A percentile compares a stretch with the other conserved stretches of the same genome.
Conservation (phyloP, 2,329 filamentous ascomycete species). For the Pseudogymnoascus sp. region DNA sequence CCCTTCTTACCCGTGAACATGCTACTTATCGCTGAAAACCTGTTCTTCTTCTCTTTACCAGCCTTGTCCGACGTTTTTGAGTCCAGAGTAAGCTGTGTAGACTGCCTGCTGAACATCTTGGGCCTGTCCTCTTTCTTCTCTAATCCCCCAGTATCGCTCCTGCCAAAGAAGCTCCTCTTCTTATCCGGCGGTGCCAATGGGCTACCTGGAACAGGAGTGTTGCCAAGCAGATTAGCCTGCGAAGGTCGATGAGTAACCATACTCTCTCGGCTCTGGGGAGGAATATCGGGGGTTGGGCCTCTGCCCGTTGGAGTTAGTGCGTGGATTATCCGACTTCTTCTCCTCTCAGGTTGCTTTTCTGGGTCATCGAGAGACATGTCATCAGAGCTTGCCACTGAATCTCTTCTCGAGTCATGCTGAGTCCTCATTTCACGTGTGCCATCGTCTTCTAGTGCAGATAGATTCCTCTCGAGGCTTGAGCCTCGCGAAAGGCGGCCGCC, state of each 20-base stretch:
- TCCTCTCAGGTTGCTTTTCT: background rate
- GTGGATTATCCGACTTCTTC: background rate
- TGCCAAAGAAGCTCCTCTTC: conserved; percentile 34
- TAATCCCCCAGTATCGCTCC: conserved; percentile 9
- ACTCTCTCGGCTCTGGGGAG: conserved; percentile 27
- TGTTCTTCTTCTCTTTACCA: conserved; percentile 33
- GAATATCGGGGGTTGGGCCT: conserved; percentile 17
- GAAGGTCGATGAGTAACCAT: conserved; percentile 24
- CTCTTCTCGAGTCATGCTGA: background rate
- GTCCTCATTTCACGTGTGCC: background rate
- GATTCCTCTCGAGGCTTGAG: conserved; percentile 19
- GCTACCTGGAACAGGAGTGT: conserved; percentile 11
- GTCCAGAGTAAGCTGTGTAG: background rate
- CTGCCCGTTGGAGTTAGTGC: conserved; percentile 19
- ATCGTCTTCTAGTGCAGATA: background rate
- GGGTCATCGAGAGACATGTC: background rate
- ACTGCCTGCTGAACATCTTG: conserved; percentile 20
- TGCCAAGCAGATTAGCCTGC: conserved; percentile 21
- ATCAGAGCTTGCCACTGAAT: background rate
- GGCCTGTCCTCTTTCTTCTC: conserved; percentile 17
- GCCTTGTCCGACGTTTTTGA: conserved; percentile 13
- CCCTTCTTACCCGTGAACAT: conserved; percentile 16
- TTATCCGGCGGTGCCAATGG: conserved; percentile 26
- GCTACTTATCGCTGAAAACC: conserved; percentile 34
- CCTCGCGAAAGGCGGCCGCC: conserved; percentile 33